Evolutionary conservation across 2,329 filamentous ascomycete genomes (phyloP).

Genomic region (Fusarium caatingaense): DNA sequence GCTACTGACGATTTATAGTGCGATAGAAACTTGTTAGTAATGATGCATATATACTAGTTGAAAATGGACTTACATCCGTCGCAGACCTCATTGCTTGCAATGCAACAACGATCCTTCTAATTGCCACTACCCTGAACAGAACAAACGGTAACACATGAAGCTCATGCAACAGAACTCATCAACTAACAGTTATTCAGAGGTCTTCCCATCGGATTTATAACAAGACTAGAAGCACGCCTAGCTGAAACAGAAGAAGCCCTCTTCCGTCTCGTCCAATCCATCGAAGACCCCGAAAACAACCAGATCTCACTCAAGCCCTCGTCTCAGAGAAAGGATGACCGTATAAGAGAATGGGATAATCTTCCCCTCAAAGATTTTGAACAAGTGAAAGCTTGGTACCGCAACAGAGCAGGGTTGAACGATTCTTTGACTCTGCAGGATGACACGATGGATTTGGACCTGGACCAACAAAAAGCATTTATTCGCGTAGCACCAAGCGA

Average conservation of each 20-base stretch:
- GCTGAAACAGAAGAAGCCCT: slow-evolving; percentile 49
- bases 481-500: no score
- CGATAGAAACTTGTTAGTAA: slow-evolving; percentile 37
- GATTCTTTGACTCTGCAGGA: accelerated
- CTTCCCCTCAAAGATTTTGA: slow-evolving; percentile 35
- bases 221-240: slow-evolving; percentile 53
- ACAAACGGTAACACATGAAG: slow-evolving; percentile 43
- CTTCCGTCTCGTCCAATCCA: slow-evolving; percentile 37
- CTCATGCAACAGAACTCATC: neutral
- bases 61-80: no score
- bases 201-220: slow-evolving; percentile 54
- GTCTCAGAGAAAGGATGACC: slow-evolving; percentile 44
- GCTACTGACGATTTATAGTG: slow-evolving; percentile 15
- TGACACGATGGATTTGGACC: neutral
- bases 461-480: neutral
- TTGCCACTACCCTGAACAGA: slow-evolving; percentile 51
- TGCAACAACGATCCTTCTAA: slow-evolving; percentile 46
- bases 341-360: slow-evolving; percentile 46
- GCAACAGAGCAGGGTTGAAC: neutral
- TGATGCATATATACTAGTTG: no score
- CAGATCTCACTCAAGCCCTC: slow-evolving; percentile 5
- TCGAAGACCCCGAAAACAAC: slow-evolving; percentile 1
- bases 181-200: slow-evolving; percentile 40
- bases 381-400: slow-evolving; percentile 43
- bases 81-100: slow-evolving; percentile 39